phyloP scores from a whole-genome alignment of 1,284 basidiomycete genomes.

The Moesziomyces globuligerus region DNA sequence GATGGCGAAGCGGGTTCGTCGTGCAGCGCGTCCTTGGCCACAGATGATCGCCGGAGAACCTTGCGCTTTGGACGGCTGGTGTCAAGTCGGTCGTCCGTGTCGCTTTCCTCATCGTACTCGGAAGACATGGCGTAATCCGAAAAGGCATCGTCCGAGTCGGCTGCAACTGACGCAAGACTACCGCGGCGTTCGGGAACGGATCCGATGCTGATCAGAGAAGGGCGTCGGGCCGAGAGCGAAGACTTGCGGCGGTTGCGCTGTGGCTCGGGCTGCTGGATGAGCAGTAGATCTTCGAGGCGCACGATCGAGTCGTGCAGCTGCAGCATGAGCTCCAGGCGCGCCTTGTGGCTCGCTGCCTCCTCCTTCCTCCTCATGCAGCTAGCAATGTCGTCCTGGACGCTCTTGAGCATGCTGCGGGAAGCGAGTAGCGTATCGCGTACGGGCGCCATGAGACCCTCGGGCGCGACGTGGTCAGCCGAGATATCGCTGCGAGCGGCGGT shows the following conservation, averaged over 20 bases:
- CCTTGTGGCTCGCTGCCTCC: slow-evolving; percentile 74
- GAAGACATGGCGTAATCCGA: slow-evolving; percentile 41
- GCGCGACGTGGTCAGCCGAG: not conserved
- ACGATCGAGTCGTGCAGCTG: slow-evolving; percentile 87
- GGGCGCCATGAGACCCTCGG: slow-evolving; percentile 34
- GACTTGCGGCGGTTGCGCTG: slow-evolving; percentile 8
- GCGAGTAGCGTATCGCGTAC: slow-evolving; percentile 35
- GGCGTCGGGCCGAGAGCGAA: slow-evolving; percentile 12
- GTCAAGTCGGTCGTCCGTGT: slow-evolving; percentile 24
- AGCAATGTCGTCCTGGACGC: slow-evolving; percentile 80
- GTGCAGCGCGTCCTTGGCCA: slow-evolving; percentile 1
- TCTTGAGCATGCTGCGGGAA: slow-evolving; percentile 71
- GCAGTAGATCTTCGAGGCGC: slow-evolving; percentile 81
- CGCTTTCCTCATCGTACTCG: slow-evolving; percentile 33
- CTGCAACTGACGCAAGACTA: slow-evolving; percentile 7
- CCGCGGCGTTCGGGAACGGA: slow-evolving; percentile 10
- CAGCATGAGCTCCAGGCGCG: slow-evolving; percentile 81
- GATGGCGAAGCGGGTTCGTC: not conserved
- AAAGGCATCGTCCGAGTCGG: slow-evolving; percentile 17
- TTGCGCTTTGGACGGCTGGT: slow-evolving; percentile 13
- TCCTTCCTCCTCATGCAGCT: slow-evolving; percentile 82
- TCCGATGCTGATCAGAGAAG: slow-evolving; percentile 17
- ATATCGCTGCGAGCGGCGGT: not conserved
- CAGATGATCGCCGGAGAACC: slow-evolving; percentile 14
- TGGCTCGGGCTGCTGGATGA: slow-evolving; percentile 69